Evolutionary conservation across 1,139 yeast species (phyloP).

Genomic region (Yamadazyma pseudoaaseri): DNA sequence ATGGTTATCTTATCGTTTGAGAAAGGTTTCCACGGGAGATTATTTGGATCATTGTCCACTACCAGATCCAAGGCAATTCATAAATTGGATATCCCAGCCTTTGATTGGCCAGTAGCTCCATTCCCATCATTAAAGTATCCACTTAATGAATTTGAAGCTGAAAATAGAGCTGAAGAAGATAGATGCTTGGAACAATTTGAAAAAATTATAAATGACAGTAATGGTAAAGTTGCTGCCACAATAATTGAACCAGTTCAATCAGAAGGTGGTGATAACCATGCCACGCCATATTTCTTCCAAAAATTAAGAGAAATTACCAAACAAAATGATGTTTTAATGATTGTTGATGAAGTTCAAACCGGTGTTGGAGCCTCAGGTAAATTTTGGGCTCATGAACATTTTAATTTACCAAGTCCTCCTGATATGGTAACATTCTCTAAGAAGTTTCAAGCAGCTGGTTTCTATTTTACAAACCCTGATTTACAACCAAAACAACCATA

Average conservation of each 20-base stretch:
- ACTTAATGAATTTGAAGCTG: conserved; percentile 48
- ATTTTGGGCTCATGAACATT: conserved; percentile 87
- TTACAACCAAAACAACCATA: conserved; percentile 69
- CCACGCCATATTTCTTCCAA: conserved; percentile 71
- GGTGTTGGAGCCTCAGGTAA: conserved; percentile 86
- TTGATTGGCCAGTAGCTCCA: conserved; percentile 76
- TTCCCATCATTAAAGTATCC: conserved; percentile 69
- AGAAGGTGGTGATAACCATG: conserved; percentile 89
- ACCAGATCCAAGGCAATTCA: conserved; percentile 76
- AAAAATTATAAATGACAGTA: conserved; percentile 44
- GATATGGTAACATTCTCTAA: conserved; percentile 83
- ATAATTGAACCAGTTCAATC: conserved; percentile 82
- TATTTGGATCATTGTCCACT: conserved; percentile 70
- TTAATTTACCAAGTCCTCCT: conserved; percentile 68
- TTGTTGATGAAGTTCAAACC: conserved; percentile 83
- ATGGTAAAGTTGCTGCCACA: conserved; percentile 62
- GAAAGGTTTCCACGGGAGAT: conserved; percentile 73
- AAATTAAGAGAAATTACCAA: conserved; percentile 70
- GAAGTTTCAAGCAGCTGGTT: conserved; percentile 86
- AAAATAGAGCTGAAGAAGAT: conserved; percentile 59
- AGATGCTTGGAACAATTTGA: conserved; percentile 60
- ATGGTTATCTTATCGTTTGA: conserved; percentile 68
- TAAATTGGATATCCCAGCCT: conserved; percentile 73
- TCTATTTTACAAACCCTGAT: conserved; percentile 70
- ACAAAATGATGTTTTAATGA: conserved; percentile 65